Conservation (phyloP, 306 rosid genomes). For the Fragaria iinumae region DNA sequence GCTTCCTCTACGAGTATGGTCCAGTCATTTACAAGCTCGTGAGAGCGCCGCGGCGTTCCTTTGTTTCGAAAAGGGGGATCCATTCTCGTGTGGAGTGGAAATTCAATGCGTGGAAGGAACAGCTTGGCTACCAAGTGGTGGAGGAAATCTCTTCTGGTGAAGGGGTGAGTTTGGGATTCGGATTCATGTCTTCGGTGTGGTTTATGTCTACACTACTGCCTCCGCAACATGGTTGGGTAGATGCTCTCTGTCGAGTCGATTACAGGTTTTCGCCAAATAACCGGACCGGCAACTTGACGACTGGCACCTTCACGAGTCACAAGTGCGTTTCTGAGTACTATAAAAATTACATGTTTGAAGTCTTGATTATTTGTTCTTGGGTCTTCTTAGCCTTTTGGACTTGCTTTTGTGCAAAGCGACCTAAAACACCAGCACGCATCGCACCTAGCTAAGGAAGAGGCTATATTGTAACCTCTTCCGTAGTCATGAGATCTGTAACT, state of each 20-base stretch:
- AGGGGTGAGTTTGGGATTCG: neutral
- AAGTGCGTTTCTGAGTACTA: neutral
- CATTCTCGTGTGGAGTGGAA: neutral
- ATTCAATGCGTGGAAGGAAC: neutral
- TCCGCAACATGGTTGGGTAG: neutral
- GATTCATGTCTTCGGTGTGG: neutral
- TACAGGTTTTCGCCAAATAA: too few relatives aligned
- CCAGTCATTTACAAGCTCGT: neutral
- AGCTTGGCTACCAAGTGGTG: neutral
- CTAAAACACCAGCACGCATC: neutral
- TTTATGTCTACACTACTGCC: neutral
- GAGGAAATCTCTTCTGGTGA: neutral
- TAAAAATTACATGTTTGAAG: neutral
- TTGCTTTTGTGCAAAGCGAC: neutral
- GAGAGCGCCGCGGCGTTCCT: neutral
- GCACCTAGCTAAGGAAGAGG: neutral
- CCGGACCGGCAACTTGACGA: neutral
- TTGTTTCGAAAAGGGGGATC: neutral
- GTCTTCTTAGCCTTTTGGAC: neutral
- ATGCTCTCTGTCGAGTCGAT: too few relatives aligned
- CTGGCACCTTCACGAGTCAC: neutral
- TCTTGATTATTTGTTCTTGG: neutral
- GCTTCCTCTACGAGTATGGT: neutral
- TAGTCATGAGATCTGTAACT: too few relatives aligned
- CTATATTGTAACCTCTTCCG: neutral